Evolutionary conservation across 176 grass and related monocot genomes (phyloP).

Genomic region (Oryza glaberrima): DNA sequence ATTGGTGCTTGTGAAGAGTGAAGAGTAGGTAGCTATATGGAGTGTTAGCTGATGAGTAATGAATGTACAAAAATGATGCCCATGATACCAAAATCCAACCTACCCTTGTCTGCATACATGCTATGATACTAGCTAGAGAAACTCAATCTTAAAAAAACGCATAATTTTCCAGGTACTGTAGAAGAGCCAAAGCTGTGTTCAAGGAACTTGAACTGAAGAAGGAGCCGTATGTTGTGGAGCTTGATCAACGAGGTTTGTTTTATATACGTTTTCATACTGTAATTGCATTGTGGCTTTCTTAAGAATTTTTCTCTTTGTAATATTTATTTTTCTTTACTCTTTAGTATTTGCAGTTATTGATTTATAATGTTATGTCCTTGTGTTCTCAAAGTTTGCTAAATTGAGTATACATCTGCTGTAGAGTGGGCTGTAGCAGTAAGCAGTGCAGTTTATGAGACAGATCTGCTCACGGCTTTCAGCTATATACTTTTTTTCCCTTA

Average conservation of each 20-base stretch:
- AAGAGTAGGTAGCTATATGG: not conserved
- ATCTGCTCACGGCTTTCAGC: not conserved
- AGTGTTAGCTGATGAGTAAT: slow-evolving; percentile 9
- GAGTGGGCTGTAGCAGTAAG: not conserved
- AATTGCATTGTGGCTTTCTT: not conserved
- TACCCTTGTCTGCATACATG: not conserved
- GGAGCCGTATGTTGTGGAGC: slow-evolving; percentile 68
- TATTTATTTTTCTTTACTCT: not conserved
- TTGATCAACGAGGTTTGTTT: slow-evolving; percentile 68
- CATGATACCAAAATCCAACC: not conserved
- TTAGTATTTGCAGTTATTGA: not conserved
- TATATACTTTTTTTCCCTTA: not conserved
- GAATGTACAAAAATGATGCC: not conserved
- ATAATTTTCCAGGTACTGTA: slow-evolving; percentile 61
- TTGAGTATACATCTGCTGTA: not conserved
- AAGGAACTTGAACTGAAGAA: slow-evolving; percentile 64
- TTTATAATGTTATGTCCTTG: not conserved
- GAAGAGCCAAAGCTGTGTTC: slow-evolving; percentile 67
- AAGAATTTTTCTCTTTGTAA: not conserved
- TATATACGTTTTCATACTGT: not conserved
- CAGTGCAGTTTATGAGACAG: not conserved
- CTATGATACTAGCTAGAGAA: not conserved
- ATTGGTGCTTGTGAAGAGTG: not conserved
- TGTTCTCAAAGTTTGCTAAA: slow-evolving; percentile 4
- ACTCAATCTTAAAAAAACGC: not conserved